Percentiles rank a stretch among this genome's conserved stretches.
These are phyloP conservation scores for Nepenthes gracilis DNA, from an alignment of 148 eudicot genomes.

Conservation along the genomic window DNA sequence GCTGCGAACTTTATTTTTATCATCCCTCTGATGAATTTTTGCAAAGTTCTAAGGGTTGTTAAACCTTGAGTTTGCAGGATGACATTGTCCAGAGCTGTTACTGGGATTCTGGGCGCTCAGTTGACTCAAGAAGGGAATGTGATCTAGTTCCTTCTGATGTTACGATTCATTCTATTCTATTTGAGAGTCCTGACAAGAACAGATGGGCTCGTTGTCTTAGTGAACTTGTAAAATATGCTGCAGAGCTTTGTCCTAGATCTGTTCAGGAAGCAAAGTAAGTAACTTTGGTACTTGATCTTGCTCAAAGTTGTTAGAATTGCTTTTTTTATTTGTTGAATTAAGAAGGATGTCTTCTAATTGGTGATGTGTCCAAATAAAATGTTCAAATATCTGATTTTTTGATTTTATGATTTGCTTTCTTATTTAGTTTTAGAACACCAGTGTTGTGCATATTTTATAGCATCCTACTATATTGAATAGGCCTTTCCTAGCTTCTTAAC, in stretches of 20 bases:
- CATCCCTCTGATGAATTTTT: background rate
- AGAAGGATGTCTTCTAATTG: background rate
- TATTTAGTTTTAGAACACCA: no score
- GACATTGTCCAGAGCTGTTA: slow-evolving; percentile 98
- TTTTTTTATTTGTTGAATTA: no score
- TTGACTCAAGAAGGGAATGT: slow-evolving; percentile 84
- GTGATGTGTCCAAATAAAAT: background rate
- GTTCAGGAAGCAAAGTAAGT: slow-evolving; percentile 96
- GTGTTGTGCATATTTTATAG: no score
- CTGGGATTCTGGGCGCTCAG: slow-evolving; percentile 94
- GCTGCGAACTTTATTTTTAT: background rate
- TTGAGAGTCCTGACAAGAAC: slow-evolving; percentile 96
- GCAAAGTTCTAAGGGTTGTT: background rate
- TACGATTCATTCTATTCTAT: slow-evolving; percentile 78
- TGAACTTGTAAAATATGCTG: slow-evolving; percentile 90
- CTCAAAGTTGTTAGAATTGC: background rate
- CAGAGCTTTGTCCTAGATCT: slow-evolving; percentile 94
- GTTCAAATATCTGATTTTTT: no score
- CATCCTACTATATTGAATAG: no score
- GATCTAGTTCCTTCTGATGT: slow-evolving; percentile 90
- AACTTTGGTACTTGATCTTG: background rate
- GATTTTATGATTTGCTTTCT: no score
- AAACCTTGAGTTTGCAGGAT: slow-evolving; percentile 42
- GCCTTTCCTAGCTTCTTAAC: no score
- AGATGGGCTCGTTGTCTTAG: slow-evolving; percentile 97